These are phyloP conservation scores for Didymella segeticola DNA, from an alignment of 2,329 filamentous ascomycete genomes.

Conservation along the genomic window DNA sequence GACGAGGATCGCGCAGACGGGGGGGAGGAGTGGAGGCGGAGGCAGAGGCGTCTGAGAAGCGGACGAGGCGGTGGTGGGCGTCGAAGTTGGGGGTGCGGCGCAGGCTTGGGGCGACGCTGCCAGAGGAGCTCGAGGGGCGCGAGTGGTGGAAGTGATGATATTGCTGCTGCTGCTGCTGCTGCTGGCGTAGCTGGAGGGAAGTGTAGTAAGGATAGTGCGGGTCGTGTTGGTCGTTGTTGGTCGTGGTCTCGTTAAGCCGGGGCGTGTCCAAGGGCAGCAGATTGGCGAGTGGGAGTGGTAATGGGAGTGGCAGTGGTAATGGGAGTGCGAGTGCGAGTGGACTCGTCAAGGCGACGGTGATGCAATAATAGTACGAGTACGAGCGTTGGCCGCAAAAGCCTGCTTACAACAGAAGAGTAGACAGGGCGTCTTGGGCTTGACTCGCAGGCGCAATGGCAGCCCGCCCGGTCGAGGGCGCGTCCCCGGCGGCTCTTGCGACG, in stretches of 20 bases:
- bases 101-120: slow-evolving; percentile 57
- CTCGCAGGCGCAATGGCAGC: slow-evolving; percentile 30
- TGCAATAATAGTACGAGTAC: not conserved
- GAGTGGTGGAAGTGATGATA: slow-evolving; percentile 48
- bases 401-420: slow-evolving; percentile 17
- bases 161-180: slow-evolving; percentile 47
- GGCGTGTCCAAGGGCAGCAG: slow-evolving; percentile 33
- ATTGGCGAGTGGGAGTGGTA: slow-evolving; percentile 26
- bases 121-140: slow-evolving; percentile 61
- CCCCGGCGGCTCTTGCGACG: slow-evolving; percentile 28
- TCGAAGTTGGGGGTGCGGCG: slow-evolving; percentile 60
- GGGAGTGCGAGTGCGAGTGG: no score
- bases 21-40: slow-evolving; percentile 39
- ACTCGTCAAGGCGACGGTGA: not conserved
- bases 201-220: slow-evolving; percentile 47
- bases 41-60: slow-evolving; percentile 41
- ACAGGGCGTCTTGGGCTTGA: slow-evolving; percentile 21
- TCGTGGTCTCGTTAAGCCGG: slow-evolving; percentile 49
- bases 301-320: not conserved
- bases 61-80: slow-evolving; percentile 40
- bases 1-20: slow-evolving; percentile 20
- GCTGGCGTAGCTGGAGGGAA: slow-evolving; percentile 53
- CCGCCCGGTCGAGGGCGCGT: slow-evolving; percentile 25
- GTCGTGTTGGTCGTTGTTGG: slow-evolving; percentile 41
- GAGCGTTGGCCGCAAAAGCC: not conserved